Evolutionary conservation across 345 rosid genomes (phyloP), one percentile per base, ranked within the genome.

Genomic region (Eutrema japonicum): DNA sequence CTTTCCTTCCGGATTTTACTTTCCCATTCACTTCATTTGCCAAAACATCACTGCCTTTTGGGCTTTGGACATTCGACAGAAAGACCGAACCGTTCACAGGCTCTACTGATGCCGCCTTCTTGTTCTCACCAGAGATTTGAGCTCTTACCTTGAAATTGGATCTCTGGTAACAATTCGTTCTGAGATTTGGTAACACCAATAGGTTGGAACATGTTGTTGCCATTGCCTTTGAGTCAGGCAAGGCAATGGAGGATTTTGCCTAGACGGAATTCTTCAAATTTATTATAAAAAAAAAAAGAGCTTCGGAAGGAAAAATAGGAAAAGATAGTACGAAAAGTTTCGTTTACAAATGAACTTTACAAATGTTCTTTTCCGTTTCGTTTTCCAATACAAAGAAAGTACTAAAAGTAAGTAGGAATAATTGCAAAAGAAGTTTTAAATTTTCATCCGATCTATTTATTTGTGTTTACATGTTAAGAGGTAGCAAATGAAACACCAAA

Each of bases 111-210:
- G 76, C 33, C 22, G 85, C 51, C 60, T 79, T 81, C 56, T 73
- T 73, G 33, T 67, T 83, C 38, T 82, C 83, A 64, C 80, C 80
- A 14, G 78, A 83, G 12, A 84, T 68, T 74, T 78, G 78, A 79
- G 87, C 85, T 82, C 80, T 82, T 38, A 81, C 86, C 79, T 75
- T 77, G 63, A 82, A 72, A 67, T 46, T 70, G 43, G 68, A 37
- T 73, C 64, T 82, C 9, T 48, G 59, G 47, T 75, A 74, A 52
- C 63, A 71, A 79, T 36, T 77, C 16, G 16, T 42, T 43, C 47
- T 35, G 35, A 74, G 62, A 69, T 6, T 70, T 46, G 87, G 83
- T 2, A 59, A 59, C 10, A 63, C 53, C 66, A 49, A 26, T 37
- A 84, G 68, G 70, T 67, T 62, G 33, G 77, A 71, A 72, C 77